These are phyloP conservation scores for Cyberlindnera misumaiensis DNA, from an alignment of 805 yeast genomes.

Conservation along the genomic window DNA sequence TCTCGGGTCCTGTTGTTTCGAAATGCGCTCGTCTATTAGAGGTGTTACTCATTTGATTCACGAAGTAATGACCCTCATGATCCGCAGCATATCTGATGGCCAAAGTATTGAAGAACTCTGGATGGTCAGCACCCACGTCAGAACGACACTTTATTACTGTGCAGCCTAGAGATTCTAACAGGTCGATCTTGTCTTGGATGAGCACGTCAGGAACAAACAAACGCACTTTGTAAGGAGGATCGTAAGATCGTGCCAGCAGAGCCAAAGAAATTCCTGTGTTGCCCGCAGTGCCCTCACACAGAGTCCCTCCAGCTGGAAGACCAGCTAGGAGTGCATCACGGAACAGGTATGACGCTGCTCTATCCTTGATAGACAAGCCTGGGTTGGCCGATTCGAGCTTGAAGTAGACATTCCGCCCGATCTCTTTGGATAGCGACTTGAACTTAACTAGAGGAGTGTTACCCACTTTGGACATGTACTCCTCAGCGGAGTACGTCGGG, in stretches of 20 bases:
- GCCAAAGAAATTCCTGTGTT: conserved; percentile 82
- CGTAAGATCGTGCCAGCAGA: conserved; percentile 40
- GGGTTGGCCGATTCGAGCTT: conserved; percentile 71
- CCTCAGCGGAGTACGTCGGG: conserved; percentile 13
- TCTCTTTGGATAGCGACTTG: conserved; percentile 50
- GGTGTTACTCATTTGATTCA: conserved; percentile 76
- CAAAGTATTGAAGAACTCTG: conserved; percentile 27
- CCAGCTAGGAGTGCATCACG: conserved; percentile 50
- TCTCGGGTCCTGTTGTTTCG: conserved; percentile 71
- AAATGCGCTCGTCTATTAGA: conserved; percentile 69
- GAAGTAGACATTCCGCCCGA: conserved; percentile 69
- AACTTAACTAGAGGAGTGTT: conserved; percentile 67
- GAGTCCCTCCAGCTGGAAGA: conserved; percentile 56
- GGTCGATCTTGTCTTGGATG: conserved; percentile 55
- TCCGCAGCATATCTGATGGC: conserved; percentile 28
- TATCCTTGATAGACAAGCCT: conserved; percentile 78
- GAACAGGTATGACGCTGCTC: conserved; percentile 69
- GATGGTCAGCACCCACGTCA: conserved; percentile 50
- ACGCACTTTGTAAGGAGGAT: conserved; percentile 40
- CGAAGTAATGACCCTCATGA: conserved; percentile 52
- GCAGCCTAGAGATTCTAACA: conserved; percentile 60
- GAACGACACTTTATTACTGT: conserved; percentile 54
- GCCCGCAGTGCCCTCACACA: conserved; percentile 81
- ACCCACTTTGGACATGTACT: conserved; percentile 37
- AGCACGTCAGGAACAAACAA: conserved; percentile 81